Evolutionary conservation across 768 basidiomycete species (phyloP).

Genomic region (Tylopilus subfusipes): DNA sequence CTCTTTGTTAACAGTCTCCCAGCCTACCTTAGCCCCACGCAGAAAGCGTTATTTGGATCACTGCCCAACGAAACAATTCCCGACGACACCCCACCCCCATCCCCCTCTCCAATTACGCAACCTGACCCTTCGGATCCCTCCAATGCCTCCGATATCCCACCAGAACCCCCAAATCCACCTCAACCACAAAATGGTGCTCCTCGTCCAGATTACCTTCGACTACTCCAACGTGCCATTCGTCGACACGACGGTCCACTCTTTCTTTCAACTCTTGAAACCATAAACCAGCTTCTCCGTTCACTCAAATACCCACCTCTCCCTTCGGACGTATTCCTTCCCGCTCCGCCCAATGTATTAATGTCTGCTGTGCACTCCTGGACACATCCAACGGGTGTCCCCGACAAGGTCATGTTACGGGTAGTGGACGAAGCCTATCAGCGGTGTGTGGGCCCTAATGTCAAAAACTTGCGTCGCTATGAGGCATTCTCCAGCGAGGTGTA

Average conservation of each 20-base stretch:
- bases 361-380: constrained; percentile 45
- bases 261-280: constrained; percentile 51
- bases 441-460: constrained; percentile 86
- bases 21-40: constrained; percentile 68
- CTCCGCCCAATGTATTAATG: constrained; percentile 47
- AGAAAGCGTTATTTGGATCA: constrained; percentile 65
- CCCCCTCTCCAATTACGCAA: constrained; percentile 33
- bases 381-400: constrained; percentile 47
- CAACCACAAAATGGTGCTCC: constrained; percentile 16
- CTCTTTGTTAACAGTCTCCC: constrained; percentile 9
- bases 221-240: constrained; percentile 67
- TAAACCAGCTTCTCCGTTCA: constrained; percentile 58
- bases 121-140: constrained; percentile 32
- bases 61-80: constrained; percentile 44
- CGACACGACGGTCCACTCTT: constrained; percentile 71
- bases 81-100: constrained; percentile 30
- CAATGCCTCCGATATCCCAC: constrained; percentile 29
- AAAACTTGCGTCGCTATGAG: constrained; percentile 72
- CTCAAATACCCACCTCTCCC: constrained; percentile 66
- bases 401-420: constrained; percentile 67
- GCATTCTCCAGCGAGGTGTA: constrained; percentile 85
- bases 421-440: constrained; percentile 93
- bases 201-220: constrained; percentile 46
- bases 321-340: constrained; percentile 45
- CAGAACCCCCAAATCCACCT: constrained; percentile 19